Conservation (phyloP, 345 rosid genomes). For the Brassica cretica region DNA sequence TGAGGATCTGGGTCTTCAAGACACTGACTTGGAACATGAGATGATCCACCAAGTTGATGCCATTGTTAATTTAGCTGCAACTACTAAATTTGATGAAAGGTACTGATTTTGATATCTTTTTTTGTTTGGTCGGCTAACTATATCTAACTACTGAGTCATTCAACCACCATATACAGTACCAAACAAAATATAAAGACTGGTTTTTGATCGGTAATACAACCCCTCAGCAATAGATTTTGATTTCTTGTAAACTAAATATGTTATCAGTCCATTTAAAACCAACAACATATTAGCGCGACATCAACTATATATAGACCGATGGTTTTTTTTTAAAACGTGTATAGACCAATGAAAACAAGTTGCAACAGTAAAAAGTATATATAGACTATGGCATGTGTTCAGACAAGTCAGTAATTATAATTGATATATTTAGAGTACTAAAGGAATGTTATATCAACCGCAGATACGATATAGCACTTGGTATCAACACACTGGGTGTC, state of each 20-base stretch:
- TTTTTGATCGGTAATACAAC: not conserved
- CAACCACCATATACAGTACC: not conserved
- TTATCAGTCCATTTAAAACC: not conserved
- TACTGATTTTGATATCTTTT: slow-evolving; percentile 2
- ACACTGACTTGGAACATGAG: slow-evolving; percentile 26
- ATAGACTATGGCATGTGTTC: not conserved
- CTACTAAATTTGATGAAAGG: slow-evolving; percentile 44
- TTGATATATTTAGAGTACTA: not conserved
- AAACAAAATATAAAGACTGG: not conserved
- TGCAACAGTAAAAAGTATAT: not conserved
- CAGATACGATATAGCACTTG: slow-evolving; percentile 54
- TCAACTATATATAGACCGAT: not conserved
- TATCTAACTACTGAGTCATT: not conserved
- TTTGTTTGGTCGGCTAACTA: not conserved
- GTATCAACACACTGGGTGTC: slow-evolving; percentile 56
- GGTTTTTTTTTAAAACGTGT: not conserved
- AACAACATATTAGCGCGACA: not conserved
- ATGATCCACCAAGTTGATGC: slow-evolving; percentile 33
- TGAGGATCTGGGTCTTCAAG: slow-evolving; percentile 34
- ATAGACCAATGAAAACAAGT: not conserved
- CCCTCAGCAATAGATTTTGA: not conserved
- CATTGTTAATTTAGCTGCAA: slow-evolving; percentile 39
- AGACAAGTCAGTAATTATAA: not conserved
- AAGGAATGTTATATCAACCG: not conserved
- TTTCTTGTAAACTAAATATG: not conserved